Evolutionary conservation across 192 early-diverging fungal genomes (phyloP), one percentile per base, ranked within the genome.

Genomic region (Glomus cerebriforme): DNA sequence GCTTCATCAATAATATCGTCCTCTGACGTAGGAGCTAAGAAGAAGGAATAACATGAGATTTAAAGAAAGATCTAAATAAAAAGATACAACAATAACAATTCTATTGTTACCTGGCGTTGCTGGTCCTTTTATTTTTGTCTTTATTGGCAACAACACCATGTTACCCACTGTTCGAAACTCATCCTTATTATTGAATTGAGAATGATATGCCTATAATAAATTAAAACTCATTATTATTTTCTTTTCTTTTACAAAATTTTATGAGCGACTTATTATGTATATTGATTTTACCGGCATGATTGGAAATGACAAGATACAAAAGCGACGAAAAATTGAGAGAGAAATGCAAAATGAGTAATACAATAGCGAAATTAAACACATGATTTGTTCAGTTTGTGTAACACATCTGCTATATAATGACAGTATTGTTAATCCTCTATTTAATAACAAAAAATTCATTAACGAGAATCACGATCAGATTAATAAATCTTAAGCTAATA

Each of bases 1-100:
- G 98, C 94, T 82, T 99, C 98, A 80, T 98, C 96, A 77, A 99
- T 90, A 37, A 95, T 93, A 85, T 99, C 98, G 59, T 95, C 91
- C 4, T 82, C 84, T 68, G 81, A 77, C 7, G 82, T 43, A 19
- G 82, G 73, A 37, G 92, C 91, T 39, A 79, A 62, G 37, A 60
- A 45, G 13, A 29, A 10, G 3, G n/a, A n/a, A n/a, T n/a, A n/a
- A n/a, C n/a, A n/a, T n/a, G n/a, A n/a, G n/a, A n/a, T n/a, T n/a
- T n/a, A n/a, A n/a, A n/a, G n/a, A n/a, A n/a, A n/a, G n/a, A n/a
- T n/a, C n/a, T n/a, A n/a, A n/a, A n/a, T n/a, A n/a, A n/a, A 35
- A 29, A n/a, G 1, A 5, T 34, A 0, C 0, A n/a, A 34, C 15
- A 79, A 15, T 74, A 67, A 39, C 24, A 37, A 45, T 24, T 72